Evolutionary conservation across 2,329 filamentous ascomycete species (phyloP), one percentile per base, ranked within the genome.

Genomic region (Bimuria novae-zelandiae): DNA sequence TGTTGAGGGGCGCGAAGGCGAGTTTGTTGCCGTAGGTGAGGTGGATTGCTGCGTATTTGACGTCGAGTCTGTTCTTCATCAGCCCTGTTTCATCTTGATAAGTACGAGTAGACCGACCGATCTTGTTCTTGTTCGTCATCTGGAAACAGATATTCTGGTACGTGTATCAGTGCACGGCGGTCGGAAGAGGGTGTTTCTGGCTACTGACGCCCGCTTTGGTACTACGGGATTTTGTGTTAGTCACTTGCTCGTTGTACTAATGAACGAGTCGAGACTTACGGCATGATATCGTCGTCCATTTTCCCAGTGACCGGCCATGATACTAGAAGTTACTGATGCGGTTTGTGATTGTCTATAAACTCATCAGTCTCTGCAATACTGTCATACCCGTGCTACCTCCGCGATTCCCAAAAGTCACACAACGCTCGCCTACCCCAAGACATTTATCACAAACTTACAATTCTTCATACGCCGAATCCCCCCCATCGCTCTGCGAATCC

Each of bases 221-320:
- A 57, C 54, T 53, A 27, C 5, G 12, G 2, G 8, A 19, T n/a
- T n/a, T 3, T 11, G 25, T 21, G 16, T 14, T 5, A 25, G 23
- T 42, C 39, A 42, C 3, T n/a, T 10, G 4, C 4, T 2, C n/a
- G n/a, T 42, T 29, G n/a, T n/a, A 22, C 11, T 32, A 7, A 5
- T n/a, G 23, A 12, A 22, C 14, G 16, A 45, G 16, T 14, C 12
- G 8, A 10, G 43, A 33, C 52, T 52, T 35, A 52, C 49, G 16
- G 55, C 55, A 46, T 67, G 65, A 42, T 69, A 68, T 17, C 66
- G 55, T 22, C 66, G 51, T 16, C 66, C 66, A 30, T 69, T 68
- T 42, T 69, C 65, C 33, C 61, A 70, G n/a, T 57, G 59, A 40
- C 66, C 66, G 16, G 60, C 57, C 52, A 64, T 52, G 39, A 68